These are phyloP conservation scores for Chalaropsis thielavioides DNA, from an alignment of 2,329 filamentous ascomycete genomes.

Conservation along the genomic window DNA sequence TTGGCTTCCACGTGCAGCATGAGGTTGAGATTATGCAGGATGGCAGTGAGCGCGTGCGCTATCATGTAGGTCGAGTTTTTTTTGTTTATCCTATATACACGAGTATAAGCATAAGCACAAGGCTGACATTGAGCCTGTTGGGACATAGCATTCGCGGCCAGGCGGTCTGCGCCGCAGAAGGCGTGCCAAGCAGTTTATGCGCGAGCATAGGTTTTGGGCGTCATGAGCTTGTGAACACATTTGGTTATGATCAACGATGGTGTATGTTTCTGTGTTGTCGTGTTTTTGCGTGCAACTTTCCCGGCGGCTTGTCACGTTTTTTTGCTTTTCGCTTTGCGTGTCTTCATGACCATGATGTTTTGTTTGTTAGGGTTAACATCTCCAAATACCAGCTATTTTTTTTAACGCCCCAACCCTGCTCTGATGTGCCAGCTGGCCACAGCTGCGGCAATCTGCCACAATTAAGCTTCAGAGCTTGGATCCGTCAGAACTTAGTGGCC, in stretches of 20 bases:
- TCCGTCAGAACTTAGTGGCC: background rate
- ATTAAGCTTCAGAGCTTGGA: slow-evolving; percentile 4
- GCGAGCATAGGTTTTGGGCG: background rate
- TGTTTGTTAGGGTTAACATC: background rate
- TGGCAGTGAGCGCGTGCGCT: slow-evolving; percentile 13
- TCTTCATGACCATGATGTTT: background rate
- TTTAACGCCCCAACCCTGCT: no score
- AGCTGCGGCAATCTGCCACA: background rate
- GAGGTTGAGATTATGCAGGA: slow-evolving; percentile 8
- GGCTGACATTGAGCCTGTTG: no score
- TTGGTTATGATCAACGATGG: background rate
- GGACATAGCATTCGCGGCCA: slow-evolving; percentile 9
- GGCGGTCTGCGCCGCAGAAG: background rate
- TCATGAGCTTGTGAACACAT: background rate
- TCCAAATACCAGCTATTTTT: no score
- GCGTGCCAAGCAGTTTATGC: background rate
- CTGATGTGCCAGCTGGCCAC: background rate
- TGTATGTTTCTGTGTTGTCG: background rate
- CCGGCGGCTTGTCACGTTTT: background rate
- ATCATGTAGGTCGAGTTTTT: slow-evolving; percentile 8
- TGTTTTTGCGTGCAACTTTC: background rate
- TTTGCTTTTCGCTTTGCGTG: background rate
- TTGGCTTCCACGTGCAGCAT: slow-evolving; percentile 13
- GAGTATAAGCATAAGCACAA: no score
- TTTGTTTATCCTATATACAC: background rate